Evolutionary conservation across 805 yeast species (phyloP), one percentile per base, ranked within the genome.

Genomic region (Lipomyces orientalis): DNA sequence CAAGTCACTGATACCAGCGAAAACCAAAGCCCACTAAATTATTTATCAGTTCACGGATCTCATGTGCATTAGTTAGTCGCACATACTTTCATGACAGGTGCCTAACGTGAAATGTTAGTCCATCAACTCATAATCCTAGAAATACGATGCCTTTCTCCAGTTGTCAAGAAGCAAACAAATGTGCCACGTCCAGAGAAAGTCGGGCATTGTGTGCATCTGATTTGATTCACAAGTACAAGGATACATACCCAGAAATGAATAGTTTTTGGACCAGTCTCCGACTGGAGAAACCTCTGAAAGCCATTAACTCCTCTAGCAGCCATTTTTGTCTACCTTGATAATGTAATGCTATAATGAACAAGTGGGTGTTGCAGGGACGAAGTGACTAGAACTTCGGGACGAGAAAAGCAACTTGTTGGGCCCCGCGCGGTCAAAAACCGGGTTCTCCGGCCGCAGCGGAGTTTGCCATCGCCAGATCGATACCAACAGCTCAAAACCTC

Each of bases 241-340:
- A 14, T 31, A 81, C 86, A 54, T 79, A 86, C 96, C 99, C 99
- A 94, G 81, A 94, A 94, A 78, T 94, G 99, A 65, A 95, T 93
- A n/a, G 99, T 94, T 77, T 82, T 88, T 54, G 99, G 99, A 39
- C 99, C 99, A 22, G 99, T 91, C 77, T 90, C 96, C 19, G 97
- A 88, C 74, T 88, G 86, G 77, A 91, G 77, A 76, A 88, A 92
- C 76, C 90, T 85, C 68, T 85, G 80, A 79, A 94, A 91, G 58
- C 62, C 64, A 33, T 62, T 58, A 31, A 62, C 55, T 16, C 54
- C 63, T 14, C 58, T 51, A 14, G 66, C 62, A 4, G 66, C 66
- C 66, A 63, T 63, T 43, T 12, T 51, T 19, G 55, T 52, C 34
- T 52, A 25, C 6, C 2, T 3, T 6, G 16, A 16, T 0, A n/a